A percentile compares a stretch with the other conserved stretches of the same genome.
Evolutionary conservation across 2,329 filamentous ascomycete species (phyloP).

Genomic region (Beauveria medogensis): DNA sequence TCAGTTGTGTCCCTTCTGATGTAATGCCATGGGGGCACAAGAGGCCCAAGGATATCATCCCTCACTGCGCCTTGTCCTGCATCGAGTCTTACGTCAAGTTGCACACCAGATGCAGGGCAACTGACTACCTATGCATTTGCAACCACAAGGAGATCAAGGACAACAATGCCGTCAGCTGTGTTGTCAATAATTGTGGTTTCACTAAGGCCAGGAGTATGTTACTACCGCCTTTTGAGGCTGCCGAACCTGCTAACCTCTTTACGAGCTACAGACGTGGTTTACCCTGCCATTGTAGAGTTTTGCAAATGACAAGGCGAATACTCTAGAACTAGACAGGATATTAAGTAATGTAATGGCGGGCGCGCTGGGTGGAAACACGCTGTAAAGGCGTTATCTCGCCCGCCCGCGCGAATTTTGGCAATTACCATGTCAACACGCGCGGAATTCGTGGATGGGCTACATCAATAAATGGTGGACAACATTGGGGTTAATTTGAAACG

Average conservation of each 20-base stretch:
- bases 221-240: neutral
- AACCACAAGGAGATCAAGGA: conserved; percentile 26
- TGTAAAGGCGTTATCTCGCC: too few species aligned
- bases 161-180: conserved; percentile 25
- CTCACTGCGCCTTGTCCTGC: conserved; percentile 30
- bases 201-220: conserved; percentile 28
- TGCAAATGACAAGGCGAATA: neutral
- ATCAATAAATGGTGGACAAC: too few species aligned
- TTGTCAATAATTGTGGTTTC: conserved; percentile 28
- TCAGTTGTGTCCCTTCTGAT: too few species aligned
- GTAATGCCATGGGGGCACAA: neutral
- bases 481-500: too few species aligned
- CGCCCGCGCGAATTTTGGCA: too few species aligned
- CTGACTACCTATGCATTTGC: conserved; percentile 29
- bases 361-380: too few species aligned
- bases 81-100: conserved; percentile 20
- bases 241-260: neutral
- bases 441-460: too few species aligned
- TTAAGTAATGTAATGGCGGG: too few species aligned
- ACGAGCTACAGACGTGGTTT: neutral
- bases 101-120: conserved; percentile 20
- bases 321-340: too few species aligned
- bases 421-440: too few species aligned
- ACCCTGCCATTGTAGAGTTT: neutral
- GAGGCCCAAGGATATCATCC: conserved; percentile 24